These are phyloP conservation scores for Lathyrus aphaca DNA, from an alignment of 306 rosid species.

Conservation along the genomic window DNA sequence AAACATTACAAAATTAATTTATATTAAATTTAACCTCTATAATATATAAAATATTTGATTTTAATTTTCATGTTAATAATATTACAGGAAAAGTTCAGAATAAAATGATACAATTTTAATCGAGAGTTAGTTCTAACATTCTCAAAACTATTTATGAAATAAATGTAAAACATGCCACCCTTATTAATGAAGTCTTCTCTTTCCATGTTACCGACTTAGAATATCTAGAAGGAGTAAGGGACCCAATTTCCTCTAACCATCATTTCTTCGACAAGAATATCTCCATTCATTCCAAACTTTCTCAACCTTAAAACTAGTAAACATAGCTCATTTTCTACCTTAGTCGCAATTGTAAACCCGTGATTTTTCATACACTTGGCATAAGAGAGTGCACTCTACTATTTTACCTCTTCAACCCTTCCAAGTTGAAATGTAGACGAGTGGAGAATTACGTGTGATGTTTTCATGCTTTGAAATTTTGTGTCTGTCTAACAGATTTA, in stretches of 20 bases:
- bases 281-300: background rate
- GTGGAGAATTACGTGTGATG: background rate
- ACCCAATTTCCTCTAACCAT: background rate
- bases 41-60: too few relatives aligned
- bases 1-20: too few relatives aligned
- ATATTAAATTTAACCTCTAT: too few relatives aligned
- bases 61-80: too few relatives aligned
- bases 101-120: too few relatives aligned
- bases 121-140: too few relatives aligned
- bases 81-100: too few relatives aligned
- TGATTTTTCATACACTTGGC: background rate
- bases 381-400: background rate
- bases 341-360: background rate
- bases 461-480: too few relatives aligned
- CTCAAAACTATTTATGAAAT: too few relatives aligned
- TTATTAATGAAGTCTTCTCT: too few relatives aligned
- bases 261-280: background rate
- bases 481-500: too few relatives aligned
- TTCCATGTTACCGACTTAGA: background rate
- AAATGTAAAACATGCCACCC: too few relatives aligned
- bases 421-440: background rate
- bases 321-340: background rate
- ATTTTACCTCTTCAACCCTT: background rate
- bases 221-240: background rate
- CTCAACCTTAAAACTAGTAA: background rate